Conservation (phyloP, 768 basidiomycete genomes). For the Psilocybe sp. region DNA sequence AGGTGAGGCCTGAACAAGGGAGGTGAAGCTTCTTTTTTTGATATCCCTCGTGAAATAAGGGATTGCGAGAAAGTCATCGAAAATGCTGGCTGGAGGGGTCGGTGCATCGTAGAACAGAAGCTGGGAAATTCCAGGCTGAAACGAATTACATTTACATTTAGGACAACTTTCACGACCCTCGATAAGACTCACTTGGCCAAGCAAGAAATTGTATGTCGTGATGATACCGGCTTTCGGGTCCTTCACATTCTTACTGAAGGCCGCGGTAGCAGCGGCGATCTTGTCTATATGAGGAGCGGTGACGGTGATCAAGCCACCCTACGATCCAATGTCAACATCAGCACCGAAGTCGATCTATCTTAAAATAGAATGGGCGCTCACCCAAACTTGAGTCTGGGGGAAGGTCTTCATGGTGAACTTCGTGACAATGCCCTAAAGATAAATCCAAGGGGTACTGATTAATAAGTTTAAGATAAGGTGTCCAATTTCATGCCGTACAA, state of each 20-base stretch:
- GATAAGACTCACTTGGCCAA: background rate
- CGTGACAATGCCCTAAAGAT: conserved; percentile 41
- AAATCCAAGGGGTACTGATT: background rate
- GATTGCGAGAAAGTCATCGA: conserved; percentile 44
- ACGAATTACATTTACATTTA: too few species aligned
- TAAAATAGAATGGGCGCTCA: background rate
- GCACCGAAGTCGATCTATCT: background rate
- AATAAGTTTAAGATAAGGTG: background rate
- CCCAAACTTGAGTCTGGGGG: conserved; percentile 33
- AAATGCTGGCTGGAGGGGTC: conserved; percentile 38
- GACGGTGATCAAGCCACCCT: background rate
- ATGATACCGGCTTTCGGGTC: conserved; percentile 17
- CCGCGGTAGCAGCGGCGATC: background rate
- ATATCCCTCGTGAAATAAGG: conserved; percentile 30
- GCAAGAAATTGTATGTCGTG: background rate
- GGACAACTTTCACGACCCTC: too few species aligned
- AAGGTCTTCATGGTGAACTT: conserved; percentile 41
- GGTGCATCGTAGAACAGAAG: conserved; percentile 55
- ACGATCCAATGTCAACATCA: background rate
- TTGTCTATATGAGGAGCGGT: background rate
- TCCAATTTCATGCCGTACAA: background rate
- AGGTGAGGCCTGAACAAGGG: conserved; percentile 29
- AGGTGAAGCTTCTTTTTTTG: conserved; percentile 28
- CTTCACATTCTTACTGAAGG: background rate
- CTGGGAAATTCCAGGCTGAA: conserved; percentile 14